Conservation (phyloP, 2,329 filamentous ascomycete genomes). For the Coniosporium tulheliwenetii region DNA sequence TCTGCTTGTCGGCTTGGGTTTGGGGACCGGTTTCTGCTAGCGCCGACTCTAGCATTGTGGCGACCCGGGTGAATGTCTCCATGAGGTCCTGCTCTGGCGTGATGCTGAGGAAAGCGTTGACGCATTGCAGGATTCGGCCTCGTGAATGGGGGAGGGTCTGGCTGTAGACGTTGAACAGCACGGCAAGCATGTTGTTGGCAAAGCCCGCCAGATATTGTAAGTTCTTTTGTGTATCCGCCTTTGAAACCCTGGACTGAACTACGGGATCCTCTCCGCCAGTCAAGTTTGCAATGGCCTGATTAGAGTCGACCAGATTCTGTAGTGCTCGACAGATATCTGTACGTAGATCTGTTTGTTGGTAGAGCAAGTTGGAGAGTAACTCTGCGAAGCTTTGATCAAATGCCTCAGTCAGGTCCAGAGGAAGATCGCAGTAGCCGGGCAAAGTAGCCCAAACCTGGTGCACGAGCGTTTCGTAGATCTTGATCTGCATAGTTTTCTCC, state of each 20-base stretch:
- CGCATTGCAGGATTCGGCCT: constrained; percentile 80
- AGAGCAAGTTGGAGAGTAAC: constrained; percentile 77
- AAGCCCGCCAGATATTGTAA: constrained; percentile 65
- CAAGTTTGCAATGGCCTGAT: constrained; percentile 61
- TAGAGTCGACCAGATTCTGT: constrained; percentile 80
- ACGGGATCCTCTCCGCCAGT: constrained; percentile 57
- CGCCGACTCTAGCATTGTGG: constrained; percentile 62
- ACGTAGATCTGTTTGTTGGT: constrained; percentile 77
- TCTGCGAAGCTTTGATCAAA: constrained; percentile 87
- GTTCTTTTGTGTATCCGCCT: constrained; percentile 61
- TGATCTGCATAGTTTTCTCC: constrained; percentile 89
- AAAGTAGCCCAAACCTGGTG: constrained; percentile 90
- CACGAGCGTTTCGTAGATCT: constrained; percentile 88
- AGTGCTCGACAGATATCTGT: constrained; percentile 76
- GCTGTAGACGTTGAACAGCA: constrained; percentile 98
- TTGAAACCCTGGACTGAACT: constrained; percentile 63
- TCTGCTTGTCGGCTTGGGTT: constrained; percentile 48
- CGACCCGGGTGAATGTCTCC: constrained; percentile 78
- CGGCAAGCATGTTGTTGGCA: constrained; percentile 78
- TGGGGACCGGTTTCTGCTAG: constrained; percentile 44
- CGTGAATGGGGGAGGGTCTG: constrained; percentile 87
- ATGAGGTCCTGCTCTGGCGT: constrained; percentile 48
- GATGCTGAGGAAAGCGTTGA: constrained; percentile 88
- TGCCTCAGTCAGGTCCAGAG: constrained; percentile 48
- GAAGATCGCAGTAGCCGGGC: constrained; percentile 88